Evolutionary conservation across 2,329 filamentous ascomycete species (phyloP).

Genomic region (Fusarium irregulare): DNA sequence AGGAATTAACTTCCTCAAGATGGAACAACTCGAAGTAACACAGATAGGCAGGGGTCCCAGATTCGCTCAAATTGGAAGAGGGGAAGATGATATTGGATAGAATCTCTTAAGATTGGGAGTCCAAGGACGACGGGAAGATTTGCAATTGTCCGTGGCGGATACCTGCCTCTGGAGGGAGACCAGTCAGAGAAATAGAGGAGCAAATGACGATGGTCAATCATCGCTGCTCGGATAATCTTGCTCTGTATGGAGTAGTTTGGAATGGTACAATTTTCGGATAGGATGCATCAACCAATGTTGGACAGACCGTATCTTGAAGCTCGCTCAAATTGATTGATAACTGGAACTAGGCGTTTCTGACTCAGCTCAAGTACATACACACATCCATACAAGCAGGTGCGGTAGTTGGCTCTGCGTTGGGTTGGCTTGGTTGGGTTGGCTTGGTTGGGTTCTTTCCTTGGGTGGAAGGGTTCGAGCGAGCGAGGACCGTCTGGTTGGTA

Average conservation of each 20-base stretch:
- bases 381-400: conserved; percentile 1
- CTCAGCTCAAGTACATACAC: background rate
- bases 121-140: conserved; percentile 40
- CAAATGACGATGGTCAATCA: conserved; percentile 29
- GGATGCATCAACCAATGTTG: conserved; percentile 1
- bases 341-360: background rate
- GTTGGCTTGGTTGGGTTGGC: conserved; percentile 8
- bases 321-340: background rate
- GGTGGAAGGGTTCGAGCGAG: conserved; percentile 25
- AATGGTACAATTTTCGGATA: background rate
- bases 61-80: conserved; percentile 29
- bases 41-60: conserved; percentile 30
- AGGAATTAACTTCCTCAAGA: conserved; percentile 27
- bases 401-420: conserved; percentile 12
- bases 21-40: conserved; percentile 38
- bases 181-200: conserved; percentile 21
- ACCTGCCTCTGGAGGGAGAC: conserved; percentile 18
- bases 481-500: conserved; percentile 38
- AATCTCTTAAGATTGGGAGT: conserved; percentile 31
- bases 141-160: conserved; percentile 37
- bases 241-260: conserved; percentile 8
- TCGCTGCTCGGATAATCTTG: conserved; percentile 7
- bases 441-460: conserved; percentile 27
- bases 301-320: background rate
- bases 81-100: conserved; percentile 38